Percentiles rank a stretch among this genome's conserved stretches.
phyloP scores from a whole-genome alignment of 257 asterid genomes.

The Ligustrum vulgare region DNA sequence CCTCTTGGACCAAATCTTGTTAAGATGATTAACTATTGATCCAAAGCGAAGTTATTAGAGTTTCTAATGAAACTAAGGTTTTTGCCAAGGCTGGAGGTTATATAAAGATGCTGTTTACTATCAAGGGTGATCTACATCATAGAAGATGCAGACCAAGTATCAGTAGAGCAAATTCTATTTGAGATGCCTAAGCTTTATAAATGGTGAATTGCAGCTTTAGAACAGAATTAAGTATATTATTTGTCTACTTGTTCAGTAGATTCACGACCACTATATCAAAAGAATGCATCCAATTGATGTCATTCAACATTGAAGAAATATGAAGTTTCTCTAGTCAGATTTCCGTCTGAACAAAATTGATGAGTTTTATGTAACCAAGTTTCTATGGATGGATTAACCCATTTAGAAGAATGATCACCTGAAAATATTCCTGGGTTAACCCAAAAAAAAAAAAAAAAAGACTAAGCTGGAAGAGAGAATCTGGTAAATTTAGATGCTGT shows the following conservation, averaged over 20 bases:
- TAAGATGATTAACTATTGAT: not conserved
- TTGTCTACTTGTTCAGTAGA: not conserved
- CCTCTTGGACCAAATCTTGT: not conserved
- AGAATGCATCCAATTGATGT: not conserved
- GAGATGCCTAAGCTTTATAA: not conserved
- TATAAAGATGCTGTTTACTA: not conserved
- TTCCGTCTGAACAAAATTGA: conserved; percentile 8
- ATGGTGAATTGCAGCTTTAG: not conserved
- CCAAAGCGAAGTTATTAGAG: not conserved
- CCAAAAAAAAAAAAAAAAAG: not conserved
- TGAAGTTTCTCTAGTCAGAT: not conserved
- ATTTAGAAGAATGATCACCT: not conserved
- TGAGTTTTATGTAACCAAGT: not conserved
- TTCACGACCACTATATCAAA: not conserved
- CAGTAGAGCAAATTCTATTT: not conserved
- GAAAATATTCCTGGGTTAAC: not conserved
- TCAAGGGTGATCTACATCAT: not conserved
- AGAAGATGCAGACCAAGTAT: not conserved
- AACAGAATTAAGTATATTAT: not conserved
- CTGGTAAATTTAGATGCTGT: not conserved
- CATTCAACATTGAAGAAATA: not conserved
- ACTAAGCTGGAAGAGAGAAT: not conserved
- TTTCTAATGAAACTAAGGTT: not conserved
- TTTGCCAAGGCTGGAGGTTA: not conserved
- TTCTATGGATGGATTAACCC: not conserved